phyloP scores from a whole-genome alignment of 2,329 filamentous ascomycete genomes.

The Clonostachys sp. region DNA sequence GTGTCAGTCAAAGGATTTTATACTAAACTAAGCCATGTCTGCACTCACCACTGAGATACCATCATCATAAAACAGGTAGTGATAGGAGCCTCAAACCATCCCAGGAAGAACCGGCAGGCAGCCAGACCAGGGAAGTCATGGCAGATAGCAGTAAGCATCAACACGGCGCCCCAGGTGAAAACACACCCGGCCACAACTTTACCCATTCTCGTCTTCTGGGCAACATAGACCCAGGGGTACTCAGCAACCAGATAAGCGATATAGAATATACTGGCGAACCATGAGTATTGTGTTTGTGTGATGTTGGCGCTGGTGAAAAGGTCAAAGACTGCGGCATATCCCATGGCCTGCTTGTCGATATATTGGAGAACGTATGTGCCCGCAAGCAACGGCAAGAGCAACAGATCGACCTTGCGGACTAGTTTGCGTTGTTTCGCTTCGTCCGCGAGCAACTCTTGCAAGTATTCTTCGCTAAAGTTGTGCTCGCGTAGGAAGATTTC shows the following conservation, averaged over 20 bases:
- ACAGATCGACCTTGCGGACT: constrained; percentile 38
- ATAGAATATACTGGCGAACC: neutral
- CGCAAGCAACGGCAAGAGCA: constrained; percentile 41
- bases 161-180: constrained; percentile 30
- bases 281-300: constrained; percentile 23
- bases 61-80: constrained; percentile 15
- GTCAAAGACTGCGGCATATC: constrained; percentile 43
- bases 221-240: constrained; percentile 23
- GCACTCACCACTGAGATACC: constrained; percentile 12
- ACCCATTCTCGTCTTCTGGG: constrained; percentile 21
- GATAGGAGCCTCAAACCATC: constrained; percentile 14
- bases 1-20: constrained; percentile 6
- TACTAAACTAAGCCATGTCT: constrained; percentile 1
- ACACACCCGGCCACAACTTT: constrained; percentile 27
- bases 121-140: constrained; percentile 12
- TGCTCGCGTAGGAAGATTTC: constrained; percentile 4
- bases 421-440: constrained; percentile 17
- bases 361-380: constrained; percentile 43
- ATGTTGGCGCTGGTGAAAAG: constrained; percentile 1
- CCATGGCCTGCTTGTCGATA: constrained; percentile 46
- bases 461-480: constrained; percentile 9
- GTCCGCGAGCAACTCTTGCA: constrained; percentile 39
- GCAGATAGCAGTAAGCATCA: constrained; percentile 10
- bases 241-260: neutral
- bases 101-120: constrained; percentile 12